Conservation (phyloP, 176 grass and related monocot genomes). For the Microstegium vimineum region DNA sequence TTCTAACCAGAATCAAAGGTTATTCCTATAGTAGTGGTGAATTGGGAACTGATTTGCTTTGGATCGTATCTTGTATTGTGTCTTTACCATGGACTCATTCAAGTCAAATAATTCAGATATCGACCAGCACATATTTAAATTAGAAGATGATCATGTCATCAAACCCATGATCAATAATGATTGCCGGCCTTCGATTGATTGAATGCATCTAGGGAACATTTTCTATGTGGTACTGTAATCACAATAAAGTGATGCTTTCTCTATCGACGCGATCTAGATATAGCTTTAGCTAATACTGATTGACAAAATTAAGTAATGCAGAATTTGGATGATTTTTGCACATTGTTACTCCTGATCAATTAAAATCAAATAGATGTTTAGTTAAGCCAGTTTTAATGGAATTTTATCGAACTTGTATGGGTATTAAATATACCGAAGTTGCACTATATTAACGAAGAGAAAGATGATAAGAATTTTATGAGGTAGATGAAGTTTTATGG, state of each 20-base stretch:
- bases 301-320: not conserved
- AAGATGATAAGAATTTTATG: too few species aligned
- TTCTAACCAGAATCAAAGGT: too few species aligned
- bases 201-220: conserved; percentile 20
- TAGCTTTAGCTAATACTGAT: not conserved
- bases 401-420: too few species aligned
- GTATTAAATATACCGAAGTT: too few species aligned
- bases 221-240: not conserved
- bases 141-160: not conserved
- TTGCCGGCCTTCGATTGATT: not conserved
- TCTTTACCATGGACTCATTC: not conserved
- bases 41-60: not conserved
- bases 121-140: not conserved
- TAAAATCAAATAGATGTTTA: not conserved
- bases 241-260: not conserved
- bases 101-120: not conserved
- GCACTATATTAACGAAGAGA: too few species aligned
- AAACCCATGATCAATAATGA: not conserved
- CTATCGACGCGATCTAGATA: not conserved
- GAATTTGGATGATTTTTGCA: not conserved
- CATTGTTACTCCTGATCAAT: not conserved
- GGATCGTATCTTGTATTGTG: not conserved
- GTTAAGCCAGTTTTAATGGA: too few species aligned
- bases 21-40: too few species aligned
- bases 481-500: too few species aligned